A percentile compares a stretch with the other conserved stretches of the same genome.
Evolutionary conservation across 257 asterid species (phyloP).

Genomic region (Solanum virginianum): DNA sequence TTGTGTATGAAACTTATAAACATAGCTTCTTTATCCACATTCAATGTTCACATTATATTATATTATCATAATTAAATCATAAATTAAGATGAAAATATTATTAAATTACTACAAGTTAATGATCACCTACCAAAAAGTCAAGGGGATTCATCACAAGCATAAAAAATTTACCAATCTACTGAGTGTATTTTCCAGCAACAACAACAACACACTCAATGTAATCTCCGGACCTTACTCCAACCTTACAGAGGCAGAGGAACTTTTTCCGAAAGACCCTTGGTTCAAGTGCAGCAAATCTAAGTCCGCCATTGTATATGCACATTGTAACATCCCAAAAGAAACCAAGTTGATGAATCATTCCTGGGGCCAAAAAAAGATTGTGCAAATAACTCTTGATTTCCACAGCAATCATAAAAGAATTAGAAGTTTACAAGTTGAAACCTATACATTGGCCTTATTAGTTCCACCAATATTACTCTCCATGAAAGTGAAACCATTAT

Average conservation of each 20-base stretch:
- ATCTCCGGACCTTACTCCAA: background rate
- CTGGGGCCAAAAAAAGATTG: background rate
- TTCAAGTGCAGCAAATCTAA: background rate
- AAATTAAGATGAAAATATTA: too few relatives aligned
- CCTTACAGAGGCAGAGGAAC: background rate
- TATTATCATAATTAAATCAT: too few relatives aligned
- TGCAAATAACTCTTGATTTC: background rate
- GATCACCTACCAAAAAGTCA: too few relatives aligned
- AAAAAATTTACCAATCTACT: too few relatives aligned
- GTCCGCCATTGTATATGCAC: background rate
- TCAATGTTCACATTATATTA: too few relatives aligned
- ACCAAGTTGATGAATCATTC: background rate
- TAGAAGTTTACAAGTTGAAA: background rate
- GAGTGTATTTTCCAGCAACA: background rate
- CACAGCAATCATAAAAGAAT: background rate
- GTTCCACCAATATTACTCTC: too few relatives aligned
- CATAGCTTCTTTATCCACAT: too few relatives aligned
- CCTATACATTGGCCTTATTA: background rate
- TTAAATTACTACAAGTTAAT: too few relatives aligned
- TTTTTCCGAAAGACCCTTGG: accelerated
- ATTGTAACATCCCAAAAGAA: background rate
- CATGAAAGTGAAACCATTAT: too few relatives aligned
- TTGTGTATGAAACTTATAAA: too few relatives aligned
- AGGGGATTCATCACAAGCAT: too few relatives aligned
- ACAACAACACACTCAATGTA: background rate